Conservation (phyloP, 2,329 filamentous ascomycete genomes). For the Beauveria sp. region DNA sequence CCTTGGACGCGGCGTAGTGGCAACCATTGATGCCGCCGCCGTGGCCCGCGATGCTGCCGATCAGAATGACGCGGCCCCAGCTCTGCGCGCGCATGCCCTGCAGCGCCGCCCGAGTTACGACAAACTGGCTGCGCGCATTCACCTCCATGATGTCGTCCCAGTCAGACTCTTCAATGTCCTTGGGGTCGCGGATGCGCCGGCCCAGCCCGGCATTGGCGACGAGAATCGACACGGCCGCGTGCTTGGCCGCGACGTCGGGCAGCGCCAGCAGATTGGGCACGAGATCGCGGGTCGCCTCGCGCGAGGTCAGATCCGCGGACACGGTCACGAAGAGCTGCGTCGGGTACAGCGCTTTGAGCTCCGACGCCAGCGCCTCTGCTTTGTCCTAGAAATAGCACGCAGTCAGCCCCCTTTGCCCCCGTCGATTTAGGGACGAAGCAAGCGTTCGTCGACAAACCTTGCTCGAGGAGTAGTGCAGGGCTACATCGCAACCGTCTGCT, state of each 20-base stretch:
- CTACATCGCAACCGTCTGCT: slow-evolving; percentile 28
- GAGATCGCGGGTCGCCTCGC: slow-evolving; percentile 18
- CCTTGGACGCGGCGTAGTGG: slow-evolving; percentile 53
- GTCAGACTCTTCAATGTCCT: slow-evolving; percentile 55
- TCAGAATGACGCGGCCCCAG: slow-evolving; percentile 59
- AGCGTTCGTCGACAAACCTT: slow-evolving; percentile 16
- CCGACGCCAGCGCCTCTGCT: slow-evolving; percentile 21
- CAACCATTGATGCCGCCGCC: slow-evolving; percentile 59
- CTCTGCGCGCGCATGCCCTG: slow-evolving; percentile 50
- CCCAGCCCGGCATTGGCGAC: slow-evolving; percentile 61
- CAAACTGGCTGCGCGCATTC: slow-evolving; percentile 54
- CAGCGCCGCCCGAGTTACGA: slow-evolving; percentile 52
- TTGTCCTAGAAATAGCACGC: slow-evolving; percentile 18
- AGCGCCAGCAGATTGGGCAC: slow-evolving; percentile 17
- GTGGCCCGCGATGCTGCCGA: slow-evolving; percentile 55
- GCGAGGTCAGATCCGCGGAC: slow-evolving; percentile 22
- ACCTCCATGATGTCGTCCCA: slow-evolving; percentile 56
- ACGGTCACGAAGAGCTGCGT: slow-evolving; percentile 21
- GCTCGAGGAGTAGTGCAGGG: slow-evolving; percentile 27
- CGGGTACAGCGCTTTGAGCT: slow-evolving; percentile 19
- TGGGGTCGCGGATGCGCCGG: slow-evolving; percentile 47
- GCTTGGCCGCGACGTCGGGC: slow-evolving; percentile 15
- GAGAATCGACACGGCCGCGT: slow-evolving; percentile 40
- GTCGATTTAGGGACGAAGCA: background rate
- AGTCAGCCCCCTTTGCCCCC: background rate